These are phyloP conservation scores for Centella asiatica DNA, from an alignment of 129 eudicot species.

Conservation along the genomic window DNA sequence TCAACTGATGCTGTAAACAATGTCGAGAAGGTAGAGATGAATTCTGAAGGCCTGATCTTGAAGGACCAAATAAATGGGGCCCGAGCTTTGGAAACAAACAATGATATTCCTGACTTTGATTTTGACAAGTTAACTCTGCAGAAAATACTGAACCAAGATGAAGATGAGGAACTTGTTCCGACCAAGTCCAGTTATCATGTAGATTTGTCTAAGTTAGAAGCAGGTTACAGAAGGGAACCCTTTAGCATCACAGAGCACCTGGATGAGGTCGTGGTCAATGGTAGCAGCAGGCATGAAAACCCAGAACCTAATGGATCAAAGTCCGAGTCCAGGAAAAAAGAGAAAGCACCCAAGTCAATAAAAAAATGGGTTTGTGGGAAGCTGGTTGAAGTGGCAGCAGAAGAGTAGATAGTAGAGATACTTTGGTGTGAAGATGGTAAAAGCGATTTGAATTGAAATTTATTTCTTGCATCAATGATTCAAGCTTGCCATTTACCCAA, in stretches of 20 bases:
- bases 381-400: conserved; percentile 62
- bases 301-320: not conserved
- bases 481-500: too few species aligned
- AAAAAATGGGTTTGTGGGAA: conserved; percentile 88
- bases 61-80: conserved; percentile 42
- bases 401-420: conserved; percentile 10
- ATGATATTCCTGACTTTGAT: conserved; percentile 13
- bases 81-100: conserved; percentile 7
- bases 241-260: conserved; percentile 9
- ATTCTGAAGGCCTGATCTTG: conserved; percentile 11
- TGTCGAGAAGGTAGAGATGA: conserved; percentile 14
- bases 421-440: not conserved
- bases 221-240: conserved; percentile 14
- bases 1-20: conserved; percentile 2
- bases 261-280: conserved; percentile 5
- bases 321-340: conserved; percentile 11
- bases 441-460: too few species aligned
- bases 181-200: conserved; percentile 12
- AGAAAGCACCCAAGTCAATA: conserved; percentile 7
- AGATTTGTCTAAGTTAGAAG: conserved; percentile 17
- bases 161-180: conserved; percentile 12
- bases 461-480: too few species aligned
- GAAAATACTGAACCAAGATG: conserved; percentile 9
- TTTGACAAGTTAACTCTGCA: conserved; percentile 12
- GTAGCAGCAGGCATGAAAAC: conserved; percentile 5